Percentiles rank a stretch among this genome's conserved stretches.
These are phyloP conservation scores for Sindora glabra DNA, from an alignment of 306 rosid species.

Conservation along the genomic window DNA sequence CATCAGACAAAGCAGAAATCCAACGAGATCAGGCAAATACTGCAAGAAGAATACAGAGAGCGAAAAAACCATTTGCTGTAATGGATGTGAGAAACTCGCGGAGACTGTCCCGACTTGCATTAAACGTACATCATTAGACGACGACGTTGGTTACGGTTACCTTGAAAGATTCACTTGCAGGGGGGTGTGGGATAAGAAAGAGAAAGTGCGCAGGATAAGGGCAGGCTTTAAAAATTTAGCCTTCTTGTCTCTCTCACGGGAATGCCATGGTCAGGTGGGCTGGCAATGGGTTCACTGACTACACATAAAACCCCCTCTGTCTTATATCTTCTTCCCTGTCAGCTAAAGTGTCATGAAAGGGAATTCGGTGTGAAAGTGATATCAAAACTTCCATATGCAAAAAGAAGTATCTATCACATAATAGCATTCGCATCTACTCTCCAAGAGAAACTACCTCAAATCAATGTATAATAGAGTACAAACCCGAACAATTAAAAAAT, in stretches of 20 bases:
- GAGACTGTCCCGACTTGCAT: constrained; percentile 45
- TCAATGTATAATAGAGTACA: background rate
- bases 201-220: constrained; percentile 34
- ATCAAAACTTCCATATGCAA: constrained; percentile 28
- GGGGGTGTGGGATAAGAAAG: constrained; percentile 39
- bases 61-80: constrained; percentile 39
- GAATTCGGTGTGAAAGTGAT: constrained; percentile 53
- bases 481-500: background rate
- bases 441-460: background rate
- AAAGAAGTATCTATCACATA: background rate
- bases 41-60: constrained; percentile 31
- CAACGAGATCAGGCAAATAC: constrained; percentile 53
- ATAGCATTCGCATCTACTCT: constrained; percentile 11
- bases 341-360: constrained; percentile 50
- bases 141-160: constrained; percentile 31
- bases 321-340: constrained; percentile 38
- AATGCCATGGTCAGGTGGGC: constrained; percentile 79
- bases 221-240: constrained; percentile 22
- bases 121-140: constrained; percentile 36
- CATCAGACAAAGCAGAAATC: constrained; percentile 32
- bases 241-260: constrained; percentile 78
- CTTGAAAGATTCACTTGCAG: constrained; percentile 29
- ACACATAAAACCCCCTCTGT: constrained; percentile 41
- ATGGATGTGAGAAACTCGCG: constrained; percentile 41
- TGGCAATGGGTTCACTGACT: constrained; percentile 66